Percentiles rank a stretch among this genome's conserved stretches.
phyloP scores from a whole-genome alignment of 2,329 filamentous ascomycete species.

The Akanthomyces lecanii region DNA sequence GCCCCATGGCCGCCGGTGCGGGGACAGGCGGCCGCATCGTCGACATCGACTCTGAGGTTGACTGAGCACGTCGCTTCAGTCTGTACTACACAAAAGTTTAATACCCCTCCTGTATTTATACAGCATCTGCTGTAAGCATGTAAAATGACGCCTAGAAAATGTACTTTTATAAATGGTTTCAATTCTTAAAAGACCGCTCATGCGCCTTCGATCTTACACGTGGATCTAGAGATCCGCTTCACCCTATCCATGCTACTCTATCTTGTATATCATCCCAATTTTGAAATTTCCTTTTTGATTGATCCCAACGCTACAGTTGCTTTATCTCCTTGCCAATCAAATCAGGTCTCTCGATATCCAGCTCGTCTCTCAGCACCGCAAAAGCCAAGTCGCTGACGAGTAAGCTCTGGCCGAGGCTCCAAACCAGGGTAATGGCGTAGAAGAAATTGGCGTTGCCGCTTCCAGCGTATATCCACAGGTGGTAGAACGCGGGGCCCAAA shows the following conservation, averaged over 20 bases:
- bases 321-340: conserved; percentile 83
- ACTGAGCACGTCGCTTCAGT: conserved; percentile 21
- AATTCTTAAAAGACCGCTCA: neutral
- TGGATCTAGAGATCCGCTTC: neutral
- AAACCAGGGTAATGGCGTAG: conserved; percentile 98
- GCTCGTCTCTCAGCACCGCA: conserved; percentile 85
- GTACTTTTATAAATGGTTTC: conserved; percentile 7
- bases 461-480: conserved; percentile 96
- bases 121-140: conserved; percentile 5
- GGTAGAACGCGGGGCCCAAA: conserved; percentile 90
- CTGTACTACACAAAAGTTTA: neutral
- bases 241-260: neutral
- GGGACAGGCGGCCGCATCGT: conserved; percentile 27
- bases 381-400: conserved; percentile 85
- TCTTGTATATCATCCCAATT: conserved; percentile 4
- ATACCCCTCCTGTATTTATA: conserved; percentile 13
- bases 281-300: neutral
- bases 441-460: conserved; percentile 99
- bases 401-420: conserved; percentile 85
- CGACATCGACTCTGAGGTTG: conserved; percentile 34
- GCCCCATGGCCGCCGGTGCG: conserved; percentile 12
- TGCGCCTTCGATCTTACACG: conserved; percentile 2
- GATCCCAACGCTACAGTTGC: conserved; percentile 59
- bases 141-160: conserved; percentile 18
- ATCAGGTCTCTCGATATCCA: conserved; percentile 87